Conservation (phyloP, 2,329 filamentous ascomycete genomes). For the Neofusicoccum parvum region DNA sequence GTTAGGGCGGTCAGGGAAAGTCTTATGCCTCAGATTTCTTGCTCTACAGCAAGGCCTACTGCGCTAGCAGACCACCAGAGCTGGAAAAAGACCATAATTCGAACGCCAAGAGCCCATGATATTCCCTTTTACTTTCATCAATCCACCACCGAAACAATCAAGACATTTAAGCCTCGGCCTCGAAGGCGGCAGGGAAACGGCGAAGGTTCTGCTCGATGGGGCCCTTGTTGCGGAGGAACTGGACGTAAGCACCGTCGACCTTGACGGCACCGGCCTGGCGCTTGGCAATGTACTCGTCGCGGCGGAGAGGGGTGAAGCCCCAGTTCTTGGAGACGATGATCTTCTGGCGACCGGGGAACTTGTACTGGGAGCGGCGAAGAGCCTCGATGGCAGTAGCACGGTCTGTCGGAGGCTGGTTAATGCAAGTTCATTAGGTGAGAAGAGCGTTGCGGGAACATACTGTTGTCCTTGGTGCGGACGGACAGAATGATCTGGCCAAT, state of each 20-base stretch:
- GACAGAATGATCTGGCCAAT: conserved; percentile 99
- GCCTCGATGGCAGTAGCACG: conserved; percentile 94
- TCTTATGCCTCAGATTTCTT: conserved; percentile 22
- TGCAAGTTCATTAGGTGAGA: not conserved
- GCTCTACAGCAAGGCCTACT: conserved; percentile 19
- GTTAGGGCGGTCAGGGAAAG: conserved; percentile 11
- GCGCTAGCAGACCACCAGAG: conserved; percentile 16
- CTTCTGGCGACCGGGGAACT: conserved; percentile 99
- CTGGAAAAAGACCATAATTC: conserved; percentile 6
- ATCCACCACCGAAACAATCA: not conserved
- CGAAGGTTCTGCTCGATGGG: conserved; percentile 82
- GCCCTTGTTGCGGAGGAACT: conserved; percentile 97
- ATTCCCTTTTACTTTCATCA: conserved; percentile 17
- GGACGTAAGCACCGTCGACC: conserved; percentile 98
- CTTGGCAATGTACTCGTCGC: conserved; percentile 96
- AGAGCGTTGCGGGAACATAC: not conserved
- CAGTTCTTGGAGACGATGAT: conserved; percentile 99
- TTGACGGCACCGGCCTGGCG: conserved; percentile 92
- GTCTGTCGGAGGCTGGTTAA: conserved; percentile 45
- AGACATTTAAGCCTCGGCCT: conserved; percentile 36
- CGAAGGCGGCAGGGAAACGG: conserved; percentile 93
- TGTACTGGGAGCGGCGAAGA: conserved; percentile 99
- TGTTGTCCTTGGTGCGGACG: conserved; percentile 90
- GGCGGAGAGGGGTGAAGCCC: conserved; percentile 98
- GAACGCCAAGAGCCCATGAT: conserved; percentile 22